Evolutionary conservation across 257 asterid species (phyloP), one percentile per base, ranked within the genome.

Genomic region (Apocynum venetum): DNA sequence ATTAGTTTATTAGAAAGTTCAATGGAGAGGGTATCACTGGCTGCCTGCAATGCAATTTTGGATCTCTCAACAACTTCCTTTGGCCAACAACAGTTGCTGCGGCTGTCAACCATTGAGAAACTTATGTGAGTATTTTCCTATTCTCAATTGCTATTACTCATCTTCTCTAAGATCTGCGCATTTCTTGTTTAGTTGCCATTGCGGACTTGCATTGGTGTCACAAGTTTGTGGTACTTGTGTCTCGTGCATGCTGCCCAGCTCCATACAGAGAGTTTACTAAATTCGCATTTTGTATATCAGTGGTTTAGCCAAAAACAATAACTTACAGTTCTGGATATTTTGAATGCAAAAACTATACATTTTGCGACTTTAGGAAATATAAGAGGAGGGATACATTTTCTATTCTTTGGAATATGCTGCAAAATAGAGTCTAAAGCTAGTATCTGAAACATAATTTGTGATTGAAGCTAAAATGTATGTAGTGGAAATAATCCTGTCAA

Each of bases 1-100:
- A 77, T 93, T 79, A 79, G 84, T 51, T 81, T 87, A 77, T 72
- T 89, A 31, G 66, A 74, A 57, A 85, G 86, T 72, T 80, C 86
- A 46, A 73, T 77, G 40, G 79, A 79, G 84, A 77, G 80, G 72
- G 86, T 82, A 49, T 84, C 87, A 55, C 57, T 80, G 79, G 96
- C 88, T 80, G 91, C 94, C 64, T 93, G 96, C 84, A 90, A 86
- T 83, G 89, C 93, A 19, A 73, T 82, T 36, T 78, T 93, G 92
- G 98, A 93, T 84, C 86, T 93, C 75, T 85, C 93, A 8, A 86
- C 93, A 3, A 85, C 94, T 59, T 83, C 83, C 8, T 64, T 83
- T 68, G 98, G 98, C 65, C 86, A 83, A 43, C 80, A 44, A 70
- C 85, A 82, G 84, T 86, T 93, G 77, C 77, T 90, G 65, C 86